Percentiles rank a stretch among this genome's conserved stretches.
These are phyloP conservation scores for Coleophoma cylindrospora DNA, from an alignment of 2,329 filamentous ascomycete genomes.

Conservation along the genomic window DNA sequence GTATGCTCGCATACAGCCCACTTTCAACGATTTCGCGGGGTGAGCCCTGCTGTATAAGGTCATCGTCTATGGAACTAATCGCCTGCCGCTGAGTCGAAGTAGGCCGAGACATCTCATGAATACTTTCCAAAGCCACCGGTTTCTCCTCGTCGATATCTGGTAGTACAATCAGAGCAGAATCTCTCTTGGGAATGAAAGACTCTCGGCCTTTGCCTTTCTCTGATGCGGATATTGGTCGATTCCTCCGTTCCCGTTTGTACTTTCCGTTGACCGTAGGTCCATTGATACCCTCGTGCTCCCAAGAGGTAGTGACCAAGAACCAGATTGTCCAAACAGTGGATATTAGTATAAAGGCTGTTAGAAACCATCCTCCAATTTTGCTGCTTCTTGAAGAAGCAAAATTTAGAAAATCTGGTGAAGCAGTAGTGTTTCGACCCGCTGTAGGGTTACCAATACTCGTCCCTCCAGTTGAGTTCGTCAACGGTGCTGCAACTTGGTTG, in stretches of 20 bases:
- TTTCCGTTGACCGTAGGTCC: conserved; percentile 4
- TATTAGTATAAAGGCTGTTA: conserved; percentile 28
- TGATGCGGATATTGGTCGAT: background rate
- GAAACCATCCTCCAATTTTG: conserved; percentile 33
- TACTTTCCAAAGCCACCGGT: background rate
- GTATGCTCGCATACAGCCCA: too few relatives aligned
- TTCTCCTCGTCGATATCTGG: background rate
- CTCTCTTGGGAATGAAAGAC: background rate
- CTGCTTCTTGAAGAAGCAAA: conserved; percentile 26
- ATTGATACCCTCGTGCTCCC: conserved; percentile 1
- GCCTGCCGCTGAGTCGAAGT: too few relatives aligned
- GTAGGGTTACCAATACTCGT: conserved; percentile 39
- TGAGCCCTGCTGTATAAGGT: too few relatives aligned
- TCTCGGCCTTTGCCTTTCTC: background rate
- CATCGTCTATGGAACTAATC: too few relatives aligned
- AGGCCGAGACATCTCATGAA: background rate
- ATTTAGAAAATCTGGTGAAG: background rate
- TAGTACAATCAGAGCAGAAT: background rate
- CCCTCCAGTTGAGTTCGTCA: conserved; percentile 49
- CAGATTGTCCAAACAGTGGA: conserved; percentile 3
- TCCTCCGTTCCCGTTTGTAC: background rate
- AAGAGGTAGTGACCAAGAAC: conserved; percentile 8
- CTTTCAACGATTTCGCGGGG: too few relatives aligned
- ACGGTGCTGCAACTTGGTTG: conserved; percentile 31
- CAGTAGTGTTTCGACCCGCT: conserved; percentile 16